Percentiles rank a stretch among this genome's conserved stretches.
These are phyloP conservation scores for Polygonum maritimum DNA, from an alignment of 148 eudicot species.

Conservation along the genomic window DNA sequence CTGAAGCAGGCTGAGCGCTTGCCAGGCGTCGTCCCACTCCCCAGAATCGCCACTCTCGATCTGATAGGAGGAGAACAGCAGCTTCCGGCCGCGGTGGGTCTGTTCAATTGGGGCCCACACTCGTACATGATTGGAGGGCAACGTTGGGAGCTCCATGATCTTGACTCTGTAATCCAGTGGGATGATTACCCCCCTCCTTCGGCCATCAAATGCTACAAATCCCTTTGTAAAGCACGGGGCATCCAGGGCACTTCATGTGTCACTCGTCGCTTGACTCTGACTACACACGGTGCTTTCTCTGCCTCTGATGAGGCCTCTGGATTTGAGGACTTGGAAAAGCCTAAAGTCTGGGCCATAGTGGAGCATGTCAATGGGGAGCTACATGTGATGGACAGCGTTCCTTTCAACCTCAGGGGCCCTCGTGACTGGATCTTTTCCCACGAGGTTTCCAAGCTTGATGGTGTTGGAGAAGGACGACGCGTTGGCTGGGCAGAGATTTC, in stretches of 20 bases:
- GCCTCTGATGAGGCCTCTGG: not conserved
- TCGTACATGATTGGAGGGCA: not conserved
- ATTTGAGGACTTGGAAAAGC: not conserved
- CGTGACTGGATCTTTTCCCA: not conserved
- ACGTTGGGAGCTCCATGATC: not conserved
- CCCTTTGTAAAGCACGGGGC: not conserved
- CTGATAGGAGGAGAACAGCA: not conserved
- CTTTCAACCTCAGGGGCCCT: not conserved
- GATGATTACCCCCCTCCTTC: not conserved
- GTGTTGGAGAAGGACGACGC: no score
- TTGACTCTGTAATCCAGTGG: not conserved
- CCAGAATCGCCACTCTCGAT: not conserved
- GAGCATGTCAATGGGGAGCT: not conserved
- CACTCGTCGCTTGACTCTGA: not conserved
- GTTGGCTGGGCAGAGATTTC: not conserved
- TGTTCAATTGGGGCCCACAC: not conserved
- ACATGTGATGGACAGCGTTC: not conserved
- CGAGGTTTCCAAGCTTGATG: not conserved
- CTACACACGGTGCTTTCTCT: not conserved
- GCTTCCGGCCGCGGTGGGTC: not conserved
- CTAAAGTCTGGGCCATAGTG: not conserved
- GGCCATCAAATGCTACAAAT: not conserved
- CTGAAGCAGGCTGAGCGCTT: not conserved
- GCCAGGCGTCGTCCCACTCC: not conserved
- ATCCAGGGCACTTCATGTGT: not conserved